Conservation (phyloP, 1,139 yeast genomes). For the Blastobotrys aristatus region DNA sequence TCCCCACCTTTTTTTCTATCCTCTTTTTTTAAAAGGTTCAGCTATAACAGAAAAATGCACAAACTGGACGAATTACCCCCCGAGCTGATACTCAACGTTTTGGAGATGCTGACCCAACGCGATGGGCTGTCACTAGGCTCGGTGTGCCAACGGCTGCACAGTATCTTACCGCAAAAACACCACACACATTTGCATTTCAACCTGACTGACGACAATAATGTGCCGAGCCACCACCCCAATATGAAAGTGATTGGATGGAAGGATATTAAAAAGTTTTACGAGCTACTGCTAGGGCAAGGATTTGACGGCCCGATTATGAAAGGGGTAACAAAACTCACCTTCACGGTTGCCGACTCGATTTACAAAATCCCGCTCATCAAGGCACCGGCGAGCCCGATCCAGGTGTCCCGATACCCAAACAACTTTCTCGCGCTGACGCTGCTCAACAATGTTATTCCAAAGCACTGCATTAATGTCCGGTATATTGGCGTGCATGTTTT, state of each 20-base stretch:
- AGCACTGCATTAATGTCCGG: slow-evolving; percentile 4
- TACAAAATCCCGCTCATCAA: slow-evolving; percentile 8
- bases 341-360: slow-evolving; percentile 6
- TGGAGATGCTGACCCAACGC: background rate
- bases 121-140: background rate
- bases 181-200: slow-evolving; percentile 5
- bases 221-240: background rate
- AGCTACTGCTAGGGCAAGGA: slow-evolving; percentile 9
- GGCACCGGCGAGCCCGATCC: slow-evolving; percentile 5
- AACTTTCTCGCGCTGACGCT: slow-evolving; percentile 4
- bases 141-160: background rate
- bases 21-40: too few relatives aligned
- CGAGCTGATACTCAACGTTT: slow-evolving; percentile 1
- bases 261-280: slow-evolving; percentile 6
- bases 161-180: background rate
- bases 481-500: slow-evolving; percentile 8
- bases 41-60: too few relatives aligned
- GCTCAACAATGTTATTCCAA: slow-evolving; percentile 2
- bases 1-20: background rate
- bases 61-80: slow-evolving; percentile 3
- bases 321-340: slow-evolving; percentile 5
- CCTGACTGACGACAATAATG: background rate
- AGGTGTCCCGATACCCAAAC: slow-evolving; percentile 7
- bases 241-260: slow-evolving; percentile 6
- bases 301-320: slow-evolving; percentile 1